These are phyloP conservation scores for Tetragonia tetragonoides DNA, from an alignment of 148 eudicot genomes.

Conservation along the genomic window DNA sequence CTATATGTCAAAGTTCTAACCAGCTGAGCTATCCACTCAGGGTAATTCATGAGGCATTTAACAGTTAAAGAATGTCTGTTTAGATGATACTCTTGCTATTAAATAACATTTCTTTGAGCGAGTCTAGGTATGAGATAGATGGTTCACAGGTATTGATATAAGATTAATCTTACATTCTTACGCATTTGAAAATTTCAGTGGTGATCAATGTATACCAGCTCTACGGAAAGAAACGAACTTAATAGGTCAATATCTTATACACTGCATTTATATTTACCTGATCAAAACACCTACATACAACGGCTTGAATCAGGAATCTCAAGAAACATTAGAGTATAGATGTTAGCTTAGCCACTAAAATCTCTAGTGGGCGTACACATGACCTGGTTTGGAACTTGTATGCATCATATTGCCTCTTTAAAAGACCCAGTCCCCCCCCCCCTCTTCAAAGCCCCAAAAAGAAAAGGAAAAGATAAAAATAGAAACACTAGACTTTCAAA, in stretches of 20 bases:
- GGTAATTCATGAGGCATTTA: background rate
- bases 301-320: background rate
- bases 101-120: too few relatives aligned
- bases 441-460: background rate
- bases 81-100: background rate
- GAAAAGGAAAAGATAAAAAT: background rate
- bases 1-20: too few relatives aligned
- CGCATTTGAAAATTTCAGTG: too few relatives aligned
- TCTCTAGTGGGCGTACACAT: background rate
- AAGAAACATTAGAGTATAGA: background rate
- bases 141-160: background rate
- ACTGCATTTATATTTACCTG: background rate
- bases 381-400: background rate
- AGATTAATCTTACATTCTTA: background rate
- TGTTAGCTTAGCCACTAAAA: background rate
- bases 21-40: too few relatives aligned
- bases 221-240: background rate
- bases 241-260: background rate
- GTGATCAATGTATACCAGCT: background rate
- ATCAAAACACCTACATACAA: background rate
- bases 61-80: background rate
- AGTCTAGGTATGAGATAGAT: background rate
- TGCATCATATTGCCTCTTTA: background rate
- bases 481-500: background rate
- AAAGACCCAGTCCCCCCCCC: background rate